Conservation (phyloP, 2,329 filamentous ascomycete genomes). For the Fusarium armeniacum region DNA sequence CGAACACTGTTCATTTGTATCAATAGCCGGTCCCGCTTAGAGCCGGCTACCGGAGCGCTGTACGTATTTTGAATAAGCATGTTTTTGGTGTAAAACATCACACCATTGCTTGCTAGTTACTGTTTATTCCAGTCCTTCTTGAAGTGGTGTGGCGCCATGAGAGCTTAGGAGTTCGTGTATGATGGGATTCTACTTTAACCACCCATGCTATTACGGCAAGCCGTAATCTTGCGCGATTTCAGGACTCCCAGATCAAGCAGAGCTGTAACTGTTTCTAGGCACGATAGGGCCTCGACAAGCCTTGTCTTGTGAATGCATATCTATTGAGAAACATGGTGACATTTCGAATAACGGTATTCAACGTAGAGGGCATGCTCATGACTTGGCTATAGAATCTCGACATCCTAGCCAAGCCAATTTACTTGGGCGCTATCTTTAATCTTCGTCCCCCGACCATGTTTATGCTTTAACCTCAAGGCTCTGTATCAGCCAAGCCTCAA, state of each 20-base stretch:
- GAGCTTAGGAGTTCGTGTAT: neutral
- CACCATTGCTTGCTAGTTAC: constrained; percentile 11
- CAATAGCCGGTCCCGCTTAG: constrained; percentile 33
- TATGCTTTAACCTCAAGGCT: constrained; percentile 6
- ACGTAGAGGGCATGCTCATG: neutral
- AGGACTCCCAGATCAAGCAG: neutral
- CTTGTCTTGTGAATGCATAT: neutral
- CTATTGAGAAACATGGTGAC: neutral
- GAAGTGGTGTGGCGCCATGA: constrained; percentile 1
- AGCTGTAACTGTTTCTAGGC: neutral
- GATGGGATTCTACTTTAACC: too few relatives aligned
- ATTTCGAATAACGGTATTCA: neutral
- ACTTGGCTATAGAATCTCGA: neutral
- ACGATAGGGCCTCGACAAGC: neutral
- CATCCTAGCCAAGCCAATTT: neutral
- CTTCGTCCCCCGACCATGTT: neutral
- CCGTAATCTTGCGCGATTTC: neutral
- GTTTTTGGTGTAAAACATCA: constrained; percentile 10
- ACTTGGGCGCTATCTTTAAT: neutral
- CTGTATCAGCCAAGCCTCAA: constrained; percentile 12
- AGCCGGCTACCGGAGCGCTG: constrained; percentile 32
- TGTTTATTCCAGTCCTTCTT: constrained; percentile 5
- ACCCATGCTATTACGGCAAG: neutral
- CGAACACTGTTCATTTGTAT: constrained; percentile 54
- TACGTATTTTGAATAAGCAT: constrained; percentile 38